Evolutionary conservation across 164 flowering plant genomes (phyloP).

Genomic region (Umbellularia californica): DNA sequence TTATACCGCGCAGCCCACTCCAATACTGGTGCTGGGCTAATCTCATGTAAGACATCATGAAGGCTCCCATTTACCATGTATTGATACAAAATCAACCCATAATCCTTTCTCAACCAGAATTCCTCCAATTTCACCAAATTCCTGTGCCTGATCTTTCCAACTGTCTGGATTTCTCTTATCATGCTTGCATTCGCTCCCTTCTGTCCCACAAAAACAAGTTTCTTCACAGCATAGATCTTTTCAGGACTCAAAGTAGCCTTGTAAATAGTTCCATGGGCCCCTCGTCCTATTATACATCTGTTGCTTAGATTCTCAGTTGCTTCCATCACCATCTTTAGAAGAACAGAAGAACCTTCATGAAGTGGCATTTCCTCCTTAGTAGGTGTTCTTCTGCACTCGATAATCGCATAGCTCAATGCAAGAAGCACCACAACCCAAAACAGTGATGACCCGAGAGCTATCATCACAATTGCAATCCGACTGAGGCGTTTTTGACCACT

Average conservation of each 20-base stretch:
- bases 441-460: conserved; percentile 39
- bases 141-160: conserved; percentile 65
- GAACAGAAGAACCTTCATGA: conserved; percentile 42
- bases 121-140: conserved; percentile 62
- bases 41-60: conserved; percentile 54
- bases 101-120: conserved; percentile 65
- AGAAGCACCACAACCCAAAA: conserved; percentile 28
- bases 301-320: conserved; percentile 68
- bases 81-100: conserved; percentile 58
- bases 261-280: conserved; percentile 82
- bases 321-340: conserved; percentile 50
- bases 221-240: conserved; percentile 60
- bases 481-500: conserved; percentile 20
- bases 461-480: conserved; percentile 26
- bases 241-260: conserved; percentile 43
- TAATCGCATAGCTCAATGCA: conserved; percentile 16
- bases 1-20: conserved; percentile 54
- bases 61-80: conserved; percentile 86
- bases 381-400: conserved; percentile 18
- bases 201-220: conserved; percentile 34
- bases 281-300: conserved; percentile 58
- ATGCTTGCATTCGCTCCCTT: conserved; percentile 46
- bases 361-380: conserved; percentile 21
- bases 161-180: conserved; percentile 67
- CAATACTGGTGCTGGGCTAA: conserved; percentile 28